phyloP scores from a whole-genome alignment of 805 yeast genomes.

The Dipodascopsis tothii region DNA sequence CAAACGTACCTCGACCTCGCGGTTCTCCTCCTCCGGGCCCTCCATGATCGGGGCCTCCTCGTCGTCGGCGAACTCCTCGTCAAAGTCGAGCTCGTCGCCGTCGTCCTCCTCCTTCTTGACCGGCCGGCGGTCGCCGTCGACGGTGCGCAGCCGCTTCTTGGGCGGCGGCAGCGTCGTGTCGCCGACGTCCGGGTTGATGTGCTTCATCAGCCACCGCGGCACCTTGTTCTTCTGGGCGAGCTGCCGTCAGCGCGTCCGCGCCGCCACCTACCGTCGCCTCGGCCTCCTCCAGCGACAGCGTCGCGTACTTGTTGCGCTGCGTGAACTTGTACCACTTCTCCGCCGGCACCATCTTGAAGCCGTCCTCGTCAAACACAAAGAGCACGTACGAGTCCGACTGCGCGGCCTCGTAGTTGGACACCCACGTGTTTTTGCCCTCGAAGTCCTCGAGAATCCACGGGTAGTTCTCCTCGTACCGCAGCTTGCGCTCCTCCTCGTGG shows the following conservation, averaged over 20 bases:
- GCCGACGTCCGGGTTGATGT: conserved; percentile 37
- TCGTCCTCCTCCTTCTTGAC: conserved; percentile 49
- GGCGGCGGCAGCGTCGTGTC: conserved; percentile 14
- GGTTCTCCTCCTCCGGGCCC: conserved; percentile 90
- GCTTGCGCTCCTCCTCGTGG: conserved; percentile 72
- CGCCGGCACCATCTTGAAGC: conserved; percentile 89
- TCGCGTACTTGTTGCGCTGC: conserved; percentile 86
- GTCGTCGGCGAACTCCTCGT: conserved; percentile 96
- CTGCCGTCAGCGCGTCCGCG: conserved; percentile 30
- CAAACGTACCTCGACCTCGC: conserved; percentile 57
- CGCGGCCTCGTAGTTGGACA: conserved; percentile 89
- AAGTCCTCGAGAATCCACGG: conserved; percentile 99
- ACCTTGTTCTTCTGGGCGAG: conserved; percentile 73
- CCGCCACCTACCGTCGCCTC: conserved; percentile 44
- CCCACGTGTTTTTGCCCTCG: conserved; percentile 90
- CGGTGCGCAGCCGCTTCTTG: conserved; percentile 40
- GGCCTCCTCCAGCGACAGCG: conserved; percentile 91
- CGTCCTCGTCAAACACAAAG: conserved; percentile 74
- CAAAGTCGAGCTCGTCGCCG: conserved; percentile 86
- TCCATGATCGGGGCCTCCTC: conserved; percentile 98
- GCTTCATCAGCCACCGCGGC: conserved; percentile 94
- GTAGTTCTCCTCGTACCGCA: conserved; percentile 90
- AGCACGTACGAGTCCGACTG: conserved; percentile 80
- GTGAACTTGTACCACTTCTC: conserved; percentile 91
- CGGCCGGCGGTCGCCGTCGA: conserved; percentile 36